Base-by-base conservation (phyloP, 176 grass and related monocot genomes). In the Aegilops sharonensis region DNA sequence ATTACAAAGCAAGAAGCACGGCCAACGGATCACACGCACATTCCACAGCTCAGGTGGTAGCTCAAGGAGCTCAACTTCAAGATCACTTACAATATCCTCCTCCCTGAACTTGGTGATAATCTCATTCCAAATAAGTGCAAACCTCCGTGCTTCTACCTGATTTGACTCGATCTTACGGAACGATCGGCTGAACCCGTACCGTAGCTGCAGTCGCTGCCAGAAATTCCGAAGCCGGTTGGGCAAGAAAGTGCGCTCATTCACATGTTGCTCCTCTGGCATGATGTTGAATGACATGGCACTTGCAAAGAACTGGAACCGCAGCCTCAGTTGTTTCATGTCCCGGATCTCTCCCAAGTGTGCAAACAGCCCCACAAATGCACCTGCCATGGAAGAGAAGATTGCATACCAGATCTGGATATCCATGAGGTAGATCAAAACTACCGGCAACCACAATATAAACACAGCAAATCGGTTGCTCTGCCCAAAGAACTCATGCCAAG, bases 341-440 rank as follows among this genome's bases (percentile, higher is more conserved):
- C 95, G 86, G 70, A 98, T 98, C 87, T 98, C 95, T 21, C 95
- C 95, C 71, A 95, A 75, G 78, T 98, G 93, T 20, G 91, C 90
- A 84, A 98, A 98, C 42, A 98, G 67, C 57, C 95, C 95, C 37
- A 98, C 95, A 79, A 93, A 89, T 29, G 89, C 95, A 25, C 95
- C 95, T 5, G 91, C 78, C 82, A 95, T 47, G 52, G 95, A 89
- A 52, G 95, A 98, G 74, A 98, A 95, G 24, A 98, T 91, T 11
- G 95, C 91, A 34, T 98, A 98, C 95, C 95, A 98, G 47, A 98
- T 98, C 87, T 98, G 95, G 78, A 93, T 95, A 83, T 98, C 95
- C 95, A 98, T 98, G 39, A 98, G 87, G 87, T 98, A 98, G 80
- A 98, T 98, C 87, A 98, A 87, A 65, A 98, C 86, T 50, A 98